Evolutionary conservation across 495 filamentous ascomycete genomes (phyloP).

Genomic region (Aspergillus sclerotioniger): DNA sequence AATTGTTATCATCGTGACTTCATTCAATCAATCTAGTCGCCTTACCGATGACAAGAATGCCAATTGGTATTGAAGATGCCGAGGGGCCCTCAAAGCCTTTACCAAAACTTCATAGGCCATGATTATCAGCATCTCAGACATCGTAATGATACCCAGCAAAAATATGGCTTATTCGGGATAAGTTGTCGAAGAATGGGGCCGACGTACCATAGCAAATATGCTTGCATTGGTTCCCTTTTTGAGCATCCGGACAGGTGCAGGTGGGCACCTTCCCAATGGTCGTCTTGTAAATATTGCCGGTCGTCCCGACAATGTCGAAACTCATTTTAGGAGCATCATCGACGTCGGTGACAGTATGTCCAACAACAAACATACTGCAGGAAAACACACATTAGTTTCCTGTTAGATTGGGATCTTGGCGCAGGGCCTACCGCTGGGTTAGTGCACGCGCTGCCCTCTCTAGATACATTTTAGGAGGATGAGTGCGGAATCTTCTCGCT

Average conservation of each 20-base stretch:
- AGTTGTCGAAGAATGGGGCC: neutral
- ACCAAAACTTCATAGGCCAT: slow-evolving; percentile 52
- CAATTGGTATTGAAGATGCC: slow-evolving; percentile 68
- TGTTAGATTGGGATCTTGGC: neutral
- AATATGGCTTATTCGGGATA: neutral
- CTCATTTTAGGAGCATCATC: slow-evolving; percentile 46
- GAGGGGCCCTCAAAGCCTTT: slow-evolving; percentile 62
- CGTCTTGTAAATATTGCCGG: slow-evolving; percentile 71
- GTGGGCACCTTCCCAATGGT: slow-evolving; percentile 52
- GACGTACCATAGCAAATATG: slow-evolving; percentile 62
- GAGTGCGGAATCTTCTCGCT: slow-evolving; percentile 33
- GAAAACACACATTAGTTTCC: neutral
- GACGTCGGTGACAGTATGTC: slow-evolving; percentile 42
- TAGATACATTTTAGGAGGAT: slow-evolving; percentile 40
- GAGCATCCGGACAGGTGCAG: slow-evolving; percentile 67
- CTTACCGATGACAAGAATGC: slow-evolving; percentile 60
- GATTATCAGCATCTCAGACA: slow-evolving; percentile 13
- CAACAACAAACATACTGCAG: slow-evolving; percentile 57
- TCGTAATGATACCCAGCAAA: slow-evolving; percentile 1
- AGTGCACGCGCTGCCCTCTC: slow-evolving; percentile 42
- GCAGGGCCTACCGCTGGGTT: slow-evolving; percentile 38
- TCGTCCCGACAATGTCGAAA: slow-evolving; percentile 70
- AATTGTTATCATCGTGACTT: neutral
- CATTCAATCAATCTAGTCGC: neutral
- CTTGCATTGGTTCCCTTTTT: slow-evolving; percentile 72